A percentile compares a stretch with the other conserved stretches of the same genome.
phyloP scores from a whole-genome alignment of 768 basidiomycete species.

The Phaeotremella fagi region DNA sequence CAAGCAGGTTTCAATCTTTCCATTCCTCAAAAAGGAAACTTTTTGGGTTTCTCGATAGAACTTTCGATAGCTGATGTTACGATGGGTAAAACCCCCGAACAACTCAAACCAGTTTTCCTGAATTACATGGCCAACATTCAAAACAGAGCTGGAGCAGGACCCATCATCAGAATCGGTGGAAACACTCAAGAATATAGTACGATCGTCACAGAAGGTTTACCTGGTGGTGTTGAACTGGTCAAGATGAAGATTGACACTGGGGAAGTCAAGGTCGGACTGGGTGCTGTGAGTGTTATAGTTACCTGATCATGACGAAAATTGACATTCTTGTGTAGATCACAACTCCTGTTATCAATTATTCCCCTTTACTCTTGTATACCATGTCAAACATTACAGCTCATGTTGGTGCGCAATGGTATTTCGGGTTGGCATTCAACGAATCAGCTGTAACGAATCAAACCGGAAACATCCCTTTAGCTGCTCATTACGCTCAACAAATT shows the following conservation, averaged over 20 bases:
- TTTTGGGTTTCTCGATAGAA: slow-evolving; percentile 71
- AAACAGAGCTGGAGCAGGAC: slow-evolving; percentile 59
- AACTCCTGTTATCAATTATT: slow-evolving; percentile 47
- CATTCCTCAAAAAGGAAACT: slow-evolving; percentile 55
- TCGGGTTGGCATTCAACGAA: slow-evolving; percentile 59
- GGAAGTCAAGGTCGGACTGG: slow-evolving; percentile 9
- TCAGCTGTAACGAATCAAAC: slow-evolving; percentile 48
- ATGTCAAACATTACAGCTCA: slow-evolving; percentile 59
- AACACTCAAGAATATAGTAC: slow-evolving; percentile 71
- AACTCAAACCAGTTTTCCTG: slow-evolving; percentile 64
- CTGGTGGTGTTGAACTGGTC: slow-evolving; percentile 54
- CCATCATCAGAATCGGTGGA: slow-evolving; percentile 67
- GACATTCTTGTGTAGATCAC: slow-evolving; percentile 17
- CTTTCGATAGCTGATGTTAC: slow-evolving; percentile 66
- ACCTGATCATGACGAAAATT: not conserved
- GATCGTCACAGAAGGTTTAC: slow-evolving; percentile 52
- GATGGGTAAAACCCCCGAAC: slow-evolving; percentile 46
- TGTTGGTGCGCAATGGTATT: slow-evolving; percentile 64
- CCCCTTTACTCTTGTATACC: slow-evolving; percentile 52
- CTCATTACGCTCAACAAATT: slow-evolving; percentile 59
- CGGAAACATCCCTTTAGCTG: slow-evolving; percentile 55
- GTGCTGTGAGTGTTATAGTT: slow-evolving; percentile 8
- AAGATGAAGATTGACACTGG: slow-evolving; percentile 50
- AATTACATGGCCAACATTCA: slow-evolving; percentile 72
- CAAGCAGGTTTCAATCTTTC: slow-evolving; percentile 40